Conservation (phyloP, 805 yeast genomes). For the Nakazawaea populi region DNA sequence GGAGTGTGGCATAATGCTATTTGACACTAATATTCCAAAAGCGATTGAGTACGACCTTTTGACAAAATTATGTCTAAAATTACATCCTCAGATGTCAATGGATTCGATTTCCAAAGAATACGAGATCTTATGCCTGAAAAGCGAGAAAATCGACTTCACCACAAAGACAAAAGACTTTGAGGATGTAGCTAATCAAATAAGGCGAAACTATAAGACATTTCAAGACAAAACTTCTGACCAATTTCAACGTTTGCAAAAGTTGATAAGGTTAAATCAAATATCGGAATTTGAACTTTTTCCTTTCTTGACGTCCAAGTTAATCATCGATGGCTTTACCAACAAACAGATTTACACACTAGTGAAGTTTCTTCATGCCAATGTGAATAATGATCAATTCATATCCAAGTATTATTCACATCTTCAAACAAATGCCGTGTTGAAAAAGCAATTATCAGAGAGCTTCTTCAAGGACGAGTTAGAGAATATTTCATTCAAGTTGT, state of each 20-base stretch:
- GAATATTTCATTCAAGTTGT: not conserved
- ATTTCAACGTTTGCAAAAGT: slow-evolving; percentile 1
- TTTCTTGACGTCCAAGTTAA: slow-evolving; percentile 1
- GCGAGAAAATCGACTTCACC: not conserved
- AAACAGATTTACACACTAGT: not conserved
- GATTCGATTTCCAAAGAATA: not conserved
- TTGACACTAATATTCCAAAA: slow-evolving; percentile 23
- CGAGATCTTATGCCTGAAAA: not conserved
- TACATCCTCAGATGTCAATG: slow-evolving; percentile 12
- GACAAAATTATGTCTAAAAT: not conserved
- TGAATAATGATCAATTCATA: not conserved
- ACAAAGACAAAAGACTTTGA: slow-evolving; percentile 4
- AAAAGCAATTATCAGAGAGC: not conserved
- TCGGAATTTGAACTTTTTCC: slow-evolving; percentile 5
- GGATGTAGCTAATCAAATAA: not conserved
- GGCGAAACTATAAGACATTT: not conserved
- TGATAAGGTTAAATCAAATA: slow-evolving; percentile 2
- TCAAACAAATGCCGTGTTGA: not conserved
- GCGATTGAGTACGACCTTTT: slow-evolving; percentile 14
- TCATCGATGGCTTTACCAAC: not conserved
- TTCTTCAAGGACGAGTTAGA: slow-evolving; percentile 1
- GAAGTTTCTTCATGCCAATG: slow-evolving; percentile 1
- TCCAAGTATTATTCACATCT: slow-evolving; percentile 1
- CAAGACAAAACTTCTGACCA: slow-evolving; percentile 4
- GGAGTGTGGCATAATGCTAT: slow-evolving; percentile 26